These are phyloP conservation scores for Telfairia occidentalis DNA, from an alignment of 331 rosid genomes.

Conservation along the genomic window DNA sequence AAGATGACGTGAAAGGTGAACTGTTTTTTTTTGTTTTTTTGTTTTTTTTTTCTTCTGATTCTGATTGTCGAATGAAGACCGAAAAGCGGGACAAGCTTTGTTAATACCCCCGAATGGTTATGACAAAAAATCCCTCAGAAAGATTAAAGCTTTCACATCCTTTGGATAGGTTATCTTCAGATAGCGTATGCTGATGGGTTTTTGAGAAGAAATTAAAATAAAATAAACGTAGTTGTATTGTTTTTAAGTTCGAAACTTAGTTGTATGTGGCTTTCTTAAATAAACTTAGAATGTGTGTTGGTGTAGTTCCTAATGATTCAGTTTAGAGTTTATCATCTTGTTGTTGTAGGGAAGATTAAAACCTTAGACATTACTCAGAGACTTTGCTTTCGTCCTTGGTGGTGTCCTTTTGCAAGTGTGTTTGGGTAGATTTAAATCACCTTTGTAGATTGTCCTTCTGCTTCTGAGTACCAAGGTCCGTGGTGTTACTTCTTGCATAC, in stretches of 20 bases:
- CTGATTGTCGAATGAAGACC: not conserved
- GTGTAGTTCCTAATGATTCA: not conserved
- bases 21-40: not conserved
- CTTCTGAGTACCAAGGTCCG: not conserved
- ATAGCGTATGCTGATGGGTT: not conserved
- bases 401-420: not conserved
- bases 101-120: not conserved
- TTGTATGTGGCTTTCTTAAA: not conserved
- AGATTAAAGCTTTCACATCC: not conserved
- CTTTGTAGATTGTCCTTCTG: not conserved
- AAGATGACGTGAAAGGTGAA: constrained; percentile 45
- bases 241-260: not conserved
- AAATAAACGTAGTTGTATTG: not conserved
- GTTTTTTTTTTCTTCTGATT: not conserved
- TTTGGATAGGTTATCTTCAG: not conserved
- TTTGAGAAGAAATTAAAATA: not conserved
- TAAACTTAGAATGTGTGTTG: not conserved
- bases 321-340: not conserved
- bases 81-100: not conserved
- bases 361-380: not conserved
- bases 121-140: not conserved
- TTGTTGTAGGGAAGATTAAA: not conserved
- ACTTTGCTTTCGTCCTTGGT: not conserved
- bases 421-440: not conserved
- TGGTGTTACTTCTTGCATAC: not conserved